These are phyloP conservation scores for Fragosphaeria purpurea DNA, from an alignment of 2,329 filamentous ascomycete species.

Conservation along the genomic window DNA sequence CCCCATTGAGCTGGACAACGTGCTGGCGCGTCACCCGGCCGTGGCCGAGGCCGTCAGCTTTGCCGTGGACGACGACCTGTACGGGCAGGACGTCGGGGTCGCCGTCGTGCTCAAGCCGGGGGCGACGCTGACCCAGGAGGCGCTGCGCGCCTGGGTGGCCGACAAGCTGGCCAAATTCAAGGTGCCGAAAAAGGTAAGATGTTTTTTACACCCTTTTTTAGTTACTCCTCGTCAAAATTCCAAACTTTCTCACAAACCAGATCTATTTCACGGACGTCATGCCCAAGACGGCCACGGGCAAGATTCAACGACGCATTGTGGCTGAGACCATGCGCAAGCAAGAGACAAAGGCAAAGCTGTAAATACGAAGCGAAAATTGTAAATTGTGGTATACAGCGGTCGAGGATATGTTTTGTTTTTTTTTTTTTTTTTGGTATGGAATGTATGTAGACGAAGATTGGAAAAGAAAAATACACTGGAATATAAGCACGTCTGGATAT, in stretches of 20 bases:
- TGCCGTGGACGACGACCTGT: conserved; percentile 71
- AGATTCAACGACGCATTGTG: conserved; percentile 79
- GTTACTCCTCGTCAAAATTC: neutral
- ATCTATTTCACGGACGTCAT: conserved; percentile 75
- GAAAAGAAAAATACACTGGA: neutral
- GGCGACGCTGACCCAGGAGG: conserved; percentile 42
- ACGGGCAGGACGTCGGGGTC: conserved; percentile 71
- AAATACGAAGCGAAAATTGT: conserved; percentile 12
- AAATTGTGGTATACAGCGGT: too few relatives aligned
- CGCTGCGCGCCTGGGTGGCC: conserved; percentile 58
- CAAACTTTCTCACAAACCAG: conserved; percentile 25
- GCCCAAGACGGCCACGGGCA: conserved; percentile 87
- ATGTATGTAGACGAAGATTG: too few relatives aligned
- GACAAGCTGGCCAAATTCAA: conserved; percentile 74
- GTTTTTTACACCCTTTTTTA: neutral
- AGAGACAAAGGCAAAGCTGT: conserved; percentile 47
- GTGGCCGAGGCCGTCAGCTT: conserved; percentile 76
- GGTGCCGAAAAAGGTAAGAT: conserved; percentile 64
- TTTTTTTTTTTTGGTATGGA: too few relatives aligned
- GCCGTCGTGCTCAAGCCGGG: conserved; percentile 65
- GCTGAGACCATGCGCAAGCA: conserved; percentile 74
- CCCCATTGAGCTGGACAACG: conserved; percentile 80
- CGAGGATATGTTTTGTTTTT: too few relatives aligned
- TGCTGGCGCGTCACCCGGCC: conserved; percentile 61
- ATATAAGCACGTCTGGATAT: too few relatives aligned